Base-by-base conservation (phyloP, 1,139 yeast species). In the Suhomyces coccinellae region DNA sequence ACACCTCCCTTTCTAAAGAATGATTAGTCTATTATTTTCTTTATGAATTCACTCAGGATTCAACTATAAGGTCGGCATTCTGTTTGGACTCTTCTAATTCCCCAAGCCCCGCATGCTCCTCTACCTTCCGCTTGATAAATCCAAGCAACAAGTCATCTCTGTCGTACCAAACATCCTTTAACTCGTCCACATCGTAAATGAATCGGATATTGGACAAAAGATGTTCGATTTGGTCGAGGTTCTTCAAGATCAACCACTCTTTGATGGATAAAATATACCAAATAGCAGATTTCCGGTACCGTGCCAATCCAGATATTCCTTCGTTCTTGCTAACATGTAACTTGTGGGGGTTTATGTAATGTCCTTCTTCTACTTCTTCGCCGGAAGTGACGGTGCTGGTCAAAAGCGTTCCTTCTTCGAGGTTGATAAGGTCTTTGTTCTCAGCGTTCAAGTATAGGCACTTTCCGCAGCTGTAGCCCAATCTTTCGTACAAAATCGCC, bases 231-330 rank as follows among this genome's bases (percentile, higher is more conserved):
- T 72, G 76, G 4, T 50, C 41, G 28, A 52, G 41, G 40, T 67
- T 61, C 33, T 65, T 59, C 33, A 72, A 54, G 5, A 56, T 53
- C n/a, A 65, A 48, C 90, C 96, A 85, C 57, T 86, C 88, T 46
- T 80, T 80, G 5, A 91, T 85, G 0, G 97, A 84, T 22, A 91
- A 64, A 15, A 90, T 63, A 55, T 79, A 77, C 91, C 97, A 91
- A 29, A 91, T 72, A 0, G 89, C 82, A 1, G 93, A 82, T 58
- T 88, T 89, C 46, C 97, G 75, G 43, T 66, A 66, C 46, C 95
- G 71, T 1, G 86, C 77, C 33, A 80, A 59, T 0, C 89, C 90
- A 17, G 54, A 52, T 29, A 75, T 61, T 0, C 72, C 67, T 4
- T 70, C 66, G 46, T 71, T 61, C 30, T 67, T 63, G 3, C 68